These are phyloP conservation scores for Boletellus sp. DNA, from an alignment of 1,284 basidiomycete genomes.

Conservation along the genomic window DNA sequence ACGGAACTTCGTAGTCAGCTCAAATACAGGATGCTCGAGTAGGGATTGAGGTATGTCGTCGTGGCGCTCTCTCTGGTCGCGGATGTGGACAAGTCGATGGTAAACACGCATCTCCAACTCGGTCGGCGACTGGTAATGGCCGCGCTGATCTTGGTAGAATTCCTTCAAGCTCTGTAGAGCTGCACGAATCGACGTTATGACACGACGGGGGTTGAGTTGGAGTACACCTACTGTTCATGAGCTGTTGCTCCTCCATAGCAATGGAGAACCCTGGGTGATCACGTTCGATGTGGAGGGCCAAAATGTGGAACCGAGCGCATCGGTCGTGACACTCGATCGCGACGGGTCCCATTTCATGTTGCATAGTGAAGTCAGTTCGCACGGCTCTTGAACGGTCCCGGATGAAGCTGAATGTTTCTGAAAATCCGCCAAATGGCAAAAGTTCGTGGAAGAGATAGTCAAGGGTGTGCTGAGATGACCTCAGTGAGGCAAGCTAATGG, in stretches of 20 bases:
- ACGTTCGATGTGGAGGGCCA: constrained; percentile 77
- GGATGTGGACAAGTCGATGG: constrained; percentile 87
- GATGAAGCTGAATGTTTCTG: constrained; percentile 79
- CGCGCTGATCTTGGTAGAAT: constrained; percentile 86
- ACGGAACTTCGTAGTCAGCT: constrained; percentile 79
- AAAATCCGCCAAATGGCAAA: constrained; percentile 65
- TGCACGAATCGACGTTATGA: constrained; percentile 31
- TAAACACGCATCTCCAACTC: constrained; percentile 97
- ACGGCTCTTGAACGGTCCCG: constrained; percentile 91
- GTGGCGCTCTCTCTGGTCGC: constrained; percentile 76
- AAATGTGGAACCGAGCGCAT: constrained; percentile 91
- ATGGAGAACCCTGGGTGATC: constrained; percentile 62
- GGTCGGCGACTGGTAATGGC: constrained; percentile 64
- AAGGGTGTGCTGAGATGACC: constrained; percentile 62
- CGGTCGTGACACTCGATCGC: constrained; percentile 92
- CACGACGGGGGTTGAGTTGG: background rate
- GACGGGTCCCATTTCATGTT: constrained; percentile 73
- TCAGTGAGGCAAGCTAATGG: background rate
- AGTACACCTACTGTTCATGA: constrained; percentile 75
- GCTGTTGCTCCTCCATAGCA: constrained; percentile 81
- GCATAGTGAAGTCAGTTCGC: constrained; percentile 93
- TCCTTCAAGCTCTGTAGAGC: constrained; percentile 89
- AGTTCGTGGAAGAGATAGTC: constrained; percentile 90
- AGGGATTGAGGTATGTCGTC: constrained; percentile 80
- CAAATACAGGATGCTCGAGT: constrained; percentile 71